These are phyloP conservation scores for Babjeviella inositovora DNA, from an alignment of 805 yeast genomes.

Conservation along the genomic window DNA sequence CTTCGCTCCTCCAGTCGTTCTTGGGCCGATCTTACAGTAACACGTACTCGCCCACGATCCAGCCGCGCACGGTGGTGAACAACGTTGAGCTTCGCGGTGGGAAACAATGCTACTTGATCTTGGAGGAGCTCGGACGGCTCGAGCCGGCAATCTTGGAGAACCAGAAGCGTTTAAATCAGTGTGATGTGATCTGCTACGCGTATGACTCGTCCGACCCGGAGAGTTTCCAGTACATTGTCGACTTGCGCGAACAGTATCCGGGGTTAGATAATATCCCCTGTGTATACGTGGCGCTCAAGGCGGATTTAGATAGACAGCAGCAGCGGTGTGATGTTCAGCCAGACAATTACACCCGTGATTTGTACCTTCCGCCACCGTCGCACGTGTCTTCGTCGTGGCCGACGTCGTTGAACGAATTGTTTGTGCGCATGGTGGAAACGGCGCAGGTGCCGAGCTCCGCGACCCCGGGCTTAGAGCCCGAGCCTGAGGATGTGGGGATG, in stretches of 20 bases:
- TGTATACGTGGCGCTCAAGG: constrained; percentile 83
- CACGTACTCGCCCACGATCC: constrained; percentile 64
- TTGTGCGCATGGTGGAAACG: constrained; percentile 77
- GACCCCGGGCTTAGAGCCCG: constrained; percentile 67
- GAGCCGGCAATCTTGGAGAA: constrained; percentile 75
- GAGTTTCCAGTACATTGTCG: constrained; percentile 70
- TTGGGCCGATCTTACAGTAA: constrained; percentile 59
- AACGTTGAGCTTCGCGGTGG: constrained; percentile 92
- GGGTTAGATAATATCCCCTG: constrained; percentile 56
- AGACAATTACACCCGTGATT: constrained; percentile 59
- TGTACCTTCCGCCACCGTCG: constrained; percentile 64
- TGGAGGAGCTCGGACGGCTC: constrained; percentile 81
- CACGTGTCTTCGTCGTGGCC: constrained; percentile 89
- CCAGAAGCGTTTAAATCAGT: constrained; percentile 49
- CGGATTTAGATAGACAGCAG: constrained; percentile 91
- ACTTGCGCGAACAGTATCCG: constrained; percentile 44
- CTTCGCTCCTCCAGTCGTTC: constrained; percentile 71
- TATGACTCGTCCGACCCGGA: constrained; percentile 96
- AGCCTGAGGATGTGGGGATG: constrained; percentile 30
- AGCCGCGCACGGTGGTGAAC: constrained; percentile 73
- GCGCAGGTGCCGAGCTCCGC: constrained; percentile 66
- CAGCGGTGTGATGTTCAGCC: constrained; percentile 81
- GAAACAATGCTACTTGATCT: constrained; percentile 79
- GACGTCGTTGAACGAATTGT: constrained; percentile 68
- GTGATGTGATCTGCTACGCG: constrained; percentile 81